Percentiles rank a stretch among this genome's conserved stretches.
These are phyloP conservation scores for Saitoella complicata DNA, from an alignment of 805 yeast genomes.

Conservation along the genomic window DNA sequence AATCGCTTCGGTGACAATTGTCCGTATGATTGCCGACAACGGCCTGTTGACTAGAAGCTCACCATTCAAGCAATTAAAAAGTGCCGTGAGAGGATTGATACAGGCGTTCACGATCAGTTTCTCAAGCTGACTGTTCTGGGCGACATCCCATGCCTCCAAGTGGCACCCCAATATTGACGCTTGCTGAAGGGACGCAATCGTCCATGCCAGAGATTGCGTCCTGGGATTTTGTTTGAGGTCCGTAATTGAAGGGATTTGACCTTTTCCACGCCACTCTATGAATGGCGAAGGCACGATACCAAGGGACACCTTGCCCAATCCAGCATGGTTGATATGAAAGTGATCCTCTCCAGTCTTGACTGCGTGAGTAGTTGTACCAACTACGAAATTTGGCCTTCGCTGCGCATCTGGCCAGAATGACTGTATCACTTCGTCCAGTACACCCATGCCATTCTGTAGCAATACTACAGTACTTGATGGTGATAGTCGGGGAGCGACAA, in stretches of 20 bases:
- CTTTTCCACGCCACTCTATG: slow-evolving; percentile 4
- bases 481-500: background rate
- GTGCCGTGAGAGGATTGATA: slow-evolving; percentile 69
- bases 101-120: slow-evolving; percentile 70
- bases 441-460: slow-evolving; percentile 80
- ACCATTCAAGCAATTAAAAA: slow-evolving; percentile 65
- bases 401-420: slow-evolving; percentile 36
- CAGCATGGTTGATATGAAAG: slow-evolving; percentile 37
- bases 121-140: slow-evolving; percentile 36
- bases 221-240: background rate
- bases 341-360: slow-evolving; percentile 28
- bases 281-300: slow-evolving; percentile 35
- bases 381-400: slow-evolving; percentile 41
- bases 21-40: background rate
- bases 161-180: background rate
- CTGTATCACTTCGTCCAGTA: slow-evolving; percentile 31
- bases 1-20: slow-evolving; percentile 24
- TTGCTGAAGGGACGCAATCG: background rate
- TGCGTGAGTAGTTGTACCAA: slow-evolving; percentile 77
- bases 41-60: slow-evolving; percentile 32
- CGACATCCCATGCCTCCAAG: background rate
- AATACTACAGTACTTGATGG: slow-evolving; percentile 3
- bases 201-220: background rate
- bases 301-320: slow-evolving; percentile 45
- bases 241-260: background rate